Conservation (phyloP, 1,284 basidiomycete species). For the Puccinia horiana region DNA sequence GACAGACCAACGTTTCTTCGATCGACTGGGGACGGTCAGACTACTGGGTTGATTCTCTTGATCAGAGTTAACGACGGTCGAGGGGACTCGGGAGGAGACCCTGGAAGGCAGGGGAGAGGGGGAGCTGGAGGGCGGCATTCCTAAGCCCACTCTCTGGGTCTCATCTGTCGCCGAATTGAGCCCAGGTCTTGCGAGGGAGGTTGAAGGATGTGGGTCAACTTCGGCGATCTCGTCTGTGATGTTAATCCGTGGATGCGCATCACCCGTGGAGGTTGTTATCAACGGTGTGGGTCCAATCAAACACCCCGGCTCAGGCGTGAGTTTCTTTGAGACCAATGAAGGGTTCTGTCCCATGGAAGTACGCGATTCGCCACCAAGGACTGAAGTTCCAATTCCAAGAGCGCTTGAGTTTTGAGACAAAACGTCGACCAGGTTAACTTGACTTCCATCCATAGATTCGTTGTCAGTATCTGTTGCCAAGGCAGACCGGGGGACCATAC, state of each 20-base stretch:
- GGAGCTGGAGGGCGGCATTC: not conserved
- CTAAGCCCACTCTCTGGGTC: not conserved
- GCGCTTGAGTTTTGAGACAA: slow-evolving; percentile 24
- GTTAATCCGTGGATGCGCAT: slow-evolving; percentile 19
- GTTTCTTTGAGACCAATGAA: not conserved
- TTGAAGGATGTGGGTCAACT: not conserved
- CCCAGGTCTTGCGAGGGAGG: not conserved
- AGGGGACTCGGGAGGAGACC: not conserved
- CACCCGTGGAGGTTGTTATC: not conserved
- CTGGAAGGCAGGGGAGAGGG: not conserved
- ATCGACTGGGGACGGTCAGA: slow-evolving; percentile 22
- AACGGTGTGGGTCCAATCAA: not conserved
- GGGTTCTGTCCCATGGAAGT: not conserved
- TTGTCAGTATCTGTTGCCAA: slow-evolving; percentile 39
- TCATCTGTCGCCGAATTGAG: not conserved
- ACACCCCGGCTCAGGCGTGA: not conserved
- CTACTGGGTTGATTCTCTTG: slow-evolving; percentile 29
- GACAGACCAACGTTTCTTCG: slow-evolving; percentile 46
- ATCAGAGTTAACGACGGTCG: slow-evolving; percentile 4
- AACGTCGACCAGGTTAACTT: slow-evolving; percentile 22
- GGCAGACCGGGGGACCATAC: slow-evolving; percentile 36
- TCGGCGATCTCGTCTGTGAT: slow-evolving; percentile 12
- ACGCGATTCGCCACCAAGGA: not conserved
- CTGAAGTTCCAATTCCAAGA: not conserved
- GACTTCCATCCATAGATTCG: slow-evolving; percentile 30